Base-by-base conservation (phyloP, 345 rosid species). In the Eucalyptus sp. region DNA sequence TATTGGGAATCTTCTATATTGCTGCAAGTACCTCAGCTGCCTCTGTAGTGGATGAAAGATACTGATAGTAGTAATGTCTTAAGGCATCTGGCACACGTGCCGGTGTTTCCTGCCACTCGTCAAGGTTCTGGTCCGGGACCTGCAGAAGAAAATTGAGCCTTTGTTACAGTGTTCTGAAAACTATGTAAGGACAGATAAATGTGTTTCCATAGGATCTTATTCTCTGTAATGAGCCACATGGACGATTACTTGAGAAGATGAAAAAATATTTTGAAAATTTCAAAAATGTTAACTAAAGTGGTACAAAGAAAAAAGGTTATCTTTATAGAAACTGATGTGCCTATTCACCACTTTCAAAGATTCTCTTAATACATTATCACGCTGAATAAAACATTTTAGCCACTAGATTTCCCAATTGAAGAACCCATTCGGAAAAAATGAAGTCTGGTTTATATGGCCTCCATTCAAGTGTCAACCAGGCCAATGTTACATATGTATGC, bases 121-220 rank as follows among this genome's bases (percentile, higher is more conserved):
- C 99, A 87, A 97, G 93, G 91, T 96, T 96, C 92, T 97, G 99
- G 92, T 96, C 99, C 31, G 96, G 92, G 91, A 96, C 99, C 99
- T 97, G 96, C 93, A 90, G 88, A 84, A 86, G 44, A 86, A 51
- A 60, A 76, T 76, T 37, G 83, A 24, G 22, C 48, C 48, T 76
- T 76, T 37, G 48, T 76, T 76, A 64, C 37, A 37, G 43, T 20
- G 4, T 37, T 71, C 48, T 37, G 83, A 71, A 18, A 71, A 41
- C 27, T 37, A 20, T 3, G 8, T 37, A 76, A 76, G 83, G 83
- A 76, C 25, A 37, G 46, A 76, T 41, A 76, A 37, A 76, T 5
- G 15, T 11, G 48, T 44, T 76, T 37, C 48, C 48, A 76, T 10
- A 37, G 83, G 48, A 76, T 76, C 83, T 71, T 18, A 5, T 71